Evolutionary conservation across 2,329 filamentous ascomycete species (phyloP).

Genomic region (Pseudopyrenochaeta lycopersici): DNA sequence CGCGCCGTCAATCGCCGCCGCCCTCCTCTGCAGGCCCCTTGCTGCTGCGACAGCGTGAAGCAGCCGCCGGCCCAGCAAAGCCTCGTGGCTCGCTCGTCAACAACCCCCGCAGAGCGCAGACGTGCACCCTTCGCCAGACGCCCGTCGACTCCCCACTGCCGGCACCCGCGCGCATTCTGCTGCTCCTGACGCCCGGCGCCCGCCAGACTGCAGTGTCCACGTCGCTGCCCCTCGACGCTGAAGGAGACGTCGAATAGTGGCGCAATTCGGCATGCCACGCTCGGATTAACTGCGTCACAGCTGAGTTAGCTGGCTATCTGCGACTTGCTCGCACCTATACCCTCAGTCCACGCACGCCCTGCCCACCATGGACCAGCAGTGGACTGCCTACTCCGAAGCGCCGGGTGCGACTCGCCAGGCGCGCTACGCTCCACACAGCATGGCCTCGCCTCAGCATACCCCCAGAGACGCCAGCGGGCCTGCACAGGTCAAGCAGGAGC

Average conservation of each 20-base stretch:
- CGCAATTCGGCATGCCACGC: constrained; percentile 48
- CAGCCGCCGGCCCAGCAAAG: constrained; percentile 13
- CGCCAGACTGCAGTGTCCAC: constrained; percentile 5
- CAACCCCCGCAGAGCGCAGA: constrained; percentile 18
- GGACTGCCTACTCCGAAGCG: constrained; percentile 47
- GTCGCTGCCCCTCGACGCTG: neutral
- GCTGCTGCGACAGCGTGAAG: constrained; percentile 13
- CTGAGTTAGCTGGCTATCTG: constrained; percentile 43
- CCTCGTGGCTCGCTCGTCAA: constrained; percentile 22
- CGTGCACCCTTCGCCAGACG: constrained; percentile 4
- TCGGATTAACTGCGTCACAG: constrained; percentile 44
- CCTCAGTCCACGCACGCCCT: constrained; percentile 10
- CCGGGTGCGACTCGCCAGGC: constrained; percentile 43
- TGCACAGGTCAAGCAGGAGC: constrained; percentile 46
- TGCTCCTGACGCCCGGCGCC: constrained; percentile 14
- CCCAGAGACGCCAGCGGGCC: constrained; percentile 42
- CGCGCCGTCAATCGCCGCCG: constrained; percentile 3
- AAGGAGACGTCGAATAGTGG: neutral
- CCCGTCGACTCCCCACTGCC: constrained; percentile 22
- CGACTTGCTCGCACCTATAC: constrained; percentile 17
- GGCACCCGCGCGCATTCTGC: constrained; percentile 18
- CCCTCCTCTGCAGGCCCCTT: constrained; percentile 4
- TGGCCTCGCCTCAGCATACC: constrained; percentile 44
- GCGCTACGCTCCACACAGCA: constrained; percentile 49
- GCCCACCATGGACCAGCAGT: constrained; percentile 49